These are phyloP conservation scores for Vitis vinifera DNA, from an alignment of 164 flowering plant species.

Conservation along the genomic window DNA sequence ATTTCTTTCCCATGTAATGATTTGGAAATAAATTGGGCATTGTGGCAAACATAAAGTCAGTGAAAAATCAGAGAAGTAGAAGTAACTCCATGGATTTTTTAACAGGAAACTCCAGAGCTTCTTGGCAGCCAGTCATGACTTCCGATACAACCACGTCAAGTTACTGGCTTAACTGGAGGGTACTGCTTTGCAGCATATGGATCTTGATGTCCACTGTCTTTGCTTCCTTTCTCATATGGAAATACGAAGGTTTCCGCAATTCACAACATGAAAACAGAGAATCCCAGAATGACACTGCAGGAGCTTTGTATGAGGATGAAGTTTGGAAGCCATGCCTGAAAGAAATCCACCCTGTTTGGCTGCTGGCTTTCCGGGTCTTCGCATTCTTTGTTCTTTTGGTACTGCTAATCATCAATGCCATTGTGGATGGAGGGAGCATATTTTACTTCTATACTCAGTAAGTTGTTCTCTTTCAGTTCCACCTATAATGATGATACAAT, in stretches of 20 bases:
- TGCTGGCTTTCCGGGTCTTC: slow-evolving; percentile 61
- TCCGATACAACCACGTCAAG: slow-evolving; percentile 51
- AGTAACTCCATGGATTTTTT: slow-evolving; percentile 45
- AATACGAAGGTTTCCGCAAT: slow-evolving; percentile 44
- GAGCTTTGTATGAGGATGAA: slow-evolving; percentile 68
- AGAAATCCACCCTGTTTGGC: slow-evolving; percentile 86
- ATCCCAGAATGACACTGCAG: slow-evolving; percentile 24
- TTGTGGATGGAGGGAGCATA: slow-evolving; percentile 67
- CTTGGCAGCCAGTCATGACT: slow-evolving; percentile 75
- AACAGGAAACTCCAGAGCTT: slow-evolving; percentile 50
- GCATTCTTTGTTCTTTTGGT: slow-evolving; percentile 62
- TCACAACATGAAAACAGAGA: slow-evolving; percentile 19
- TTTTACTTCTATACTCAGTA: slow-evolving; percentile 92
- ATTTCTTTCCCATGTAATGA: not conserved
- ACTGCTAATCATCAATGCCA: slow-evolving; percentile 43
- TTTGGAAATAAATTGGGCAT: not conserved
- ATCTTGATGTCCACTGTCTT: slow-evolving; percentile 35
- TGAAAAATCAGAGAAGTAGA: not conserved
- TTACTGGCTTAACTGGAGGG: slow-evolving; percentile 94
- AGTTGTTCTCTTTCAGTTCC: slow-evolving; percentile 26
- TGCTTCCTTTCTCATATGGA: slow-evolving; percentile 59
- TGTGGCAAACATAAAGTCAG: not conserved
- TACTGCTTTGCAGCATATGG: slow-evolving; percentile 61
- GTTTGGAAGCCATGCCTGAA: slow-evolving; percentile 82
- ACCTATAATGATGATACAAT: no score